Evolutionary conservation across 179 eudicot genomes (phyloP), one percentile per base, ranked within the genome.

Genomic region (Patellifolia procumbens): DNA sequence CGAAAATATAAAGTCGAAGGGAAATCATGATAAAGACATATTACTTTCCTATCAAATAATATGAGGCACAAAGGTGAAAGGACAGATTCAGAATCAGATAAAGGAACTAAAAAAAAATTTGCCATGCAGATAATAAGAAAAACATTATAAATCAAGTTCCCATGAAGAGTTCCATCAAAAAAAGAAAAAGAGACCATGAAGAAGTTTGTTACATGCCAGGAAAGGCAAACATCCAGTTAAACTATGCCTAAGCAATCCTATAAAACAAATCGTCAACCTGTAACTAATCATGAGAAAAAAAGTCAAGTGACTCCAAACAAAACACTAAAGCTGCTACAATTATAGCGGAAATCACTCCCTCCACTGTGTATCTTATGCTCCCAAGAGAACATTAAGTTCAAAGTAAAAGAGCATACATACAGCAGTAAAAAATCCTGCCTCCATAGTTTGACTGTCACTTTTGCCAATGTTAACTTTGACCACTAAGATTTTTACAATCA

Each of bases 121-220:
- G 8, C 42, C 34, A 48, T 68, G 76, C 63, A 74, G 49, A 56
- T 31, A 59, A 70, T 59, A 67, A 35, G 32, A 17, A 52, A 6
- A 74, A 42, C 66, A 49, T 1, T 15, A 37, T 42, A 68, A n/a
- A 32, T 58, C 13, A 53, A 39, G 31, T 20, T 2, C 39, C 5
- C 39, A 2, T 37, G 5, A 2, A 37, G 5, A 37, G 5, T 2
- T 37, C 39, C 39, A 37, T 37, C 39, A 37, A 37, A 5, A 37
- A 37, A 37, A 37, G 2, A 37, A 37, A 37, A 37, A 37, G 39
- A 2, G 66, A 34, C 42, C 15, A n/a, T n/a, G 19, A n/a, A 43
- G 5, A 31, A 29, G n/a, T 67, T 13, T 16, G 31, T 31, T 56
- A 31, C 68, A 43, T 22, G n/a, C 2, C 29, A 34, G 15, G 19